Percentiles rank a stretch among this genome's conserved stretches.
These are phyloP conservation scores for Penicillium sp. DNA, from an alignment of 2,329 filamentous ascomycete genomes.

Conservation along the genomic window DNA sequence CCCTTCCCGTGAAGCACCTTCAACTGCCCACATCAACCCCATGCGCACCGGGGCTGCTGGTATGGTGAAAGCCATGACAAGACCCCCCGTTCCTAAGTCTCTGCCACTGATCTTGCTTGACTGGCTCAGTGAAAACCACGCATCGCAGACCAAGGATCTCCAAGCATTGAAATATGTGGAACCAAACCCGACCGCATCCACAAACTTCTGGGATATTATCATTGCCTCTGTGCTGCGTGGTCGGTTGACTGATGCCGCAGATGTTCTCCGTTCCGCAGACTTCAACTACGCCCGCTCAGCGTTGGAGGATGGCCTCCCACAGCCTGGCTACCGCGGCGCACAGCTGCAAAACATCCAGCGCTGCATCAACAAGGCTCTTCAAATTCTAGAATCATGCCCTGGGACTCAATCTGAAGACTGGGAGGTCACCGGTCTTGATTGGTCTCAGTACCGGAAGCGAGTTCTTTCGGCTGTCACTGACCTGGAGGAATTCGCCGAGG, in stretches of 20 bases:
- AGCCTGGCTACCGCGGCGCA: conserved; percentile 68
- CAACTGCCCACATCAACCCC: conserved; percentile 24
- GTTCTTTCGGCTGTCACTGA: conserved; percentile 68
- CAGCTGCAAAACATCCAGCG: conserved; percentile 77
- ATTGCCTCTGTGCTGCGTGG: conserved; percentile 73
- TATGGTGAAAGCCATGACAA: conserved; percentile 30
- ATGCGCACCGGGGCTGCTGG: conserved; percentile 30
- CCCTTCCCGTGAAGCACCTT: conserved; percentile 48
- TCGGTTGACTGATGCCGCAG: conserved; percentile 65
- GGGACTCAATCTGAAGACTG: conserved; percentile 65
- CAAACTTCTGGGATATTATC: conserved; percentile 82
- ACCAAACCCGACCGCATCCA: conserved; percentile 73
- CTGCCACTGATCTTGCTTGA: conserved; percentile 77
- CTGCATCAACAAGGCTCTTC: conserved; percentile 66
- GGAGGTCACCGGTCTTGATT: conserved; percentile 79
- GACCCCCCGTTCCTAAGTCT: conserved; percentile 40
- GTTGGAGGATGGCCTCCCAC: conserved; percentile 60
- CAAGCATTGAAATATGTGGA: conserved; percentile 62
- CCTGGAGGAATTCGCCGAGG: conserved; percentile 77
- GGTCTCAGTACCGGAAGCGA: conserved; percentile 78
- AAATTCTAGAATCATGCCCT: conserved; percentile 72
- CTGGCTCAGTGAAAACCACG: conserved; percentile 77
- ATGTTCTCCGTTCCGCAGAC: conserved; percentile 69
- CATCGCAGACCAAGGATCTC: conserved; percentile 67
- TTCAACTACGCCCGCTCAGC: conserved; percentile 73